phyloP scores from a whole-genome alignment of 306 rosid genomes.

The Argentina anserina region DNA sequence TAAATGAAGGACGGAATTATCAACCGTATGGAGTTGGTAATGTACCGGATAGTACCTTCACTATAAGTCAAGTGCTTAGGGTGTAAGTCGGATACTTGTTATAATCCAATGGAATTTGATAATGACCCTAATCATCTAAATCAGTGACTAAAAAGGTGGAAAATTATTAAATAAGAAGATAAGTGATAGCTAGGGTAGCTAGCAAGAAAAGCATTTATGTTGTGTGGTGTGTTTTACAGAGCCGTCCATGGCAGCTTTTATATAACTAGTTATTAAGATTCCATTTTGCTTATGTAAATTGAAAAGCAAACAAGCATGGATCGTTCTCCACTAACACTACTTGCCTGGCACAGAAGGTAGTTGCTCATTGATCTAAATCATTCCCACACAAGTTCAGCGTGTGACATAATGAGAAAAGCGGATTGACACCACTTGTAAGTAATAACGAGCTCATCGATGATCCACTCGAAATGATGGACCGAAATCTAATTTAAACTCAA shows the following conservation, averaged over 20 bases:
- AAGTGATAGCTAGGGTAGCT: background rate
- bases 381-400: background rate
- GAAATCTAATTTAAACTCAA: background rate
- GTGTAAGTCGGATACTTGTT: background rate
- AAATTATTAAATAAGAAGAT: background rate
- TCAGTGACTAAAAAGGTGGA: background rate
- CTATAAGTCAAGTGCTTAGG: background rate
- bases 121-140: background rate
- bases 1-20: too few relatives aligned
- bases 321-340: background rate
- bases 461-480: background rate
- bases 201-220: background rate
- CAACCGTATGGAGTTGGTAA: background rate
- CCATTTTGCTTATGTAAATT: background rate
- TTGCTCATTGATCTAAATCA: background rate
- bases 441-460: background rate
- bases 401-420: background rate
- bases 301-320: background rate
- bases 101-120: background rate
- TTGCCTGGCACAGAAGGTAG: background rate
- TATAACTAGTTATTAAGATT: background rate
- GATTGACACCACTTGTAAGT: background rate
- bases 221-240: background rate
- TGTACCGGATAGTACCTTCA: background rate
- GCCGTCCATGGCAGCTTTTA: slow-evolving; percentile 2